Evolutionary conservation across 1,284 basidiomycete genomes (phyloP).

Genomic region (Mycena sp.): DNA sequence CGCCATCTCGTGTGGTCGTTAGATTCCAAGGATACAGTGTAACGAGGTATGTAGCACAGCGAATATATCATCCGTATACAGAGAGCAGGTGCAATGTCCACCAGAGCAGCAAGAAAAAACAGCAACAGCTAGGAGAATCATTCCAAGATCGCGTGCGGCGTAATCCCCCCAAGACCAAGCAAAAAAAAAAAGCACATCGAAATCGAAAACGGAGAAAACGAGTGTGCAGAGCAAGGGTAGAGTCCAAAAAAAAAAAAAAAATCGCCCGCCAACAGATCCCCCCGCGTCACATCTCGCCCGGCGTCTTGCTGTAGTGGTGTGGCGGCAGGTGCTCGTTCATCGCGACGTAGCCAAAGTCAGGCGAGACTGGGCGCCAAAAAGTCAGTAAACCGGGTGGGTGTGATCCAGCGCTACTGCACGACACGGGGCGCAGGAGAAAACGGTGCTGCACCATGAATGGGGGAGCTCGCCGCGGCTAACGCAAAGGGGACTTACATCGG

Average conservation of each 20-base stretch:
- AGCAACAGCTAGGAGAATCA: not conserved
- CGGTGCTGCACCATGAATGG: constrained; percentile 19
- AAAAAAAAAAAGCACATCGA: not conserved
- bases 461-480: constrained; percentile 23
- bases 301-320: constrained; percentile 71
- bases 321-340: constrained; percentile 73
- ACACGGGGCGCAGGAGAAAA: constrained; percentile 13
- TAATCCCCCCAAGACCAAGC: constrained; percentile 21
- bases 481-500: constrained; percentile 71
- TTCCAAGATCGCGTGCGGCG: constrained; percentile 6
- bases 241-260: constrained; percentile 11
- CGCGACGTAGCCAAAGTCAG: constrained; percentile 82
- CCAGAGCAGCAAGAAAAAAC: constrained; percentile 15
- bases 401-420: constrained; percentile 20
- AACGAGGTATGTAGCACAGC: constrained; percentile 14
- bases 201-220: not conserved
- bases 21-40: constrained; percentile 23
- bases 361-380: constrained; percentile 67
- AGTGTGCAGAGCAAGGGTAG: constrained; percentile 2
- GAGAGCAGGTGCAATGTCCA: constrained; percentile 18
- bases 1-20: not conserved
- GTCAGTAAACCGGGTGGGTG: constrained; percentile 53
- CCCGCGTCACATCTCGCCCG: constrained; percentile 61
- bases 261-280: no score
- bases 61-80: constrained; percentile 29